Evolutionary conservation across 768 basidiomycete species (phyloP), one percentile per base, ranked within the genome.

Genomic region (Suillus subalutaceus): DNA sequence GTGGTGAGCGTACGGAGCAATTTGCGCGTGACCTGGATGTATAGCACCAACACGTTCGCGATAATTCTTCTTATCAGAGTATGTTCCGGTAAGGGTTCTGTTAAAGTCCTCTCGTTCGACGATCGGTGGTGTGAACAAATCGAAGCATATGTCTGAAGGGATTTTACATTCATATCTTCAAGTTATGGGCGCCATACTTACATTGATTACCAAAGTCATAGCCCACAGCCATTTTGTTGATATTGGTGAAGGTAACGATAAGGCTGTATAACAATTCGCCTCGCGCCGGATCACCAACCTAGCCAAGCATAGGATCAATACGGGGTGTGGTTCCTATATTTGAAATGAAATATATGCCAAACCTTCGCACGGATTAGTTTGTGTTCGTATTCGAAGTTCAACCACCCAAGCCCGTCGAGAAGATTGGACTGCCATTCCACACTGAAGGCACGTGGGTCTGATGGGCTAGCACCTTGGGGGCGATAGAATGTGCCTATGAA

Each of bases 1-100:
- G 50, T 93, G 89, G 58, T 88, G 85, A 1, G 90, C 89, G 69
- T 89, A 94, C 16, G 89, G 87, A 0, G 91, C 86, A 43, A 93
- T 82, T 3, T 74, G 70, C 38, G 72, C 79, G 65, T 94, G 93
- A 0, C 83, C 82, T n/a, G 82, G 74, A 69, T 90, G 82, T 37
- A 93, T 70, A 18, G 82, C 81, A 16, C 84, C 84, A 15, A 92
- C 79, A 16, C 92, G 84, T 53, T 84, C 82, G 52, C 86, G 86
- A 70, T 80, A 86, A 67, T 84, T 86, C 15, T 72, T 76, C 66
- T 76, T 72, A 68, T 86, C 63, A 56, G 56, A 83, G 20, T 69
- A 66, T 30, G 72, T 64, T 0, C 75, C 74, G 53, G 83, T 71
- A 1, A 85, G 84, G 6, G 85, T 73, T 38, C 86, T 81, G 72